These are phyloP conservation scores for Colletotrichum horii DNA, from an alignment of 2,329 filamentous ascomycete genomes.

Conservation along the genomic window DNA sequence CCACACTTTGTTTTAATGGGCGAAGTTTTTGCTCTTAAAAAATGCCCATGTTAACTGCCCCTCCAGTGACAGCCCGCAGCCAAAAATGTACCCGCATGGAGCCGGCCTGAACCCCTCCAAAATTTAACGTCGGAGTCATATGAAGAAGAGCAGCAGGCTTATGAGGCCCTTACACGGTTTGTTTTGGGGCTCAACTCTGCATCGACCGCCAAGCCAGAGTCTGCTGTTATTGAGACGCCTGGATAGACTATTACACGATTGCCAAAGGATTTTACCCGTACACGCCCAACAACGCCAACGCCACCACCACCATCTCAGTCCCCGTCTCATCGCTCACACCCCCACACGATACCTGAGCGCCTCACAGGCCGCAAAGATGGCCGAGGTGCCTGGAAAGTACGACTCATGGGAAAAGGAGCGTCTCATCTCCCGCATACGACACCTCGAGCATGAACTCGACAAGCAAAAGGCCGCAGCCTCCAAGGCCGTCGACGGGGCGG, in stretches of 20 bases:
- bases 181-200: not conserved
- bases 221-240: not conserved
- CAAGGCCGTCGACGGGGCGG: not conserved
- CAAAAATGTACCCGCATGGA: conserved; percentile 10
- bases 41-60: not conserved
- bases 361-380: conserved; percentile 15
- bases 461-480: conserved; percentile 41
- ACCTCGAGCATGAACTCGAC: conserved; percentile 70
- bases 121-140: not conserved
- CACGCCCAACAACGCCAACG: not conserved
- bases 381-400: conserved; percentile 52
- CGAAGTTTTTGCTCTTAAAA: not conserved
- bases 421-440: conserved; percentile 70
- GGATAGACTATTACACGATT: not conserved
- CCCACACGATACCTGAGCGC: not conserved
- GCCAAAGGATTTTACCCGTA: not conserved
- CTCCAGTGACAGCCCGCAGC: not conserved
- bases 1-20: not conserved
- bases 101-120: not conserved
- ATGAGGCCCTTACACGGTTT: conserved; percentile 10
- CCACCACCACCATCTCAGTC: not conserved
- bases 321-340: not conserved
- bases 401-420: conserved; percentile 70
- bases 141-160: not conserved
- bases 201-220: not conserved